Conservation (phyloP, 345 rosid species). For the Toxicodendron radicans region DNA sequence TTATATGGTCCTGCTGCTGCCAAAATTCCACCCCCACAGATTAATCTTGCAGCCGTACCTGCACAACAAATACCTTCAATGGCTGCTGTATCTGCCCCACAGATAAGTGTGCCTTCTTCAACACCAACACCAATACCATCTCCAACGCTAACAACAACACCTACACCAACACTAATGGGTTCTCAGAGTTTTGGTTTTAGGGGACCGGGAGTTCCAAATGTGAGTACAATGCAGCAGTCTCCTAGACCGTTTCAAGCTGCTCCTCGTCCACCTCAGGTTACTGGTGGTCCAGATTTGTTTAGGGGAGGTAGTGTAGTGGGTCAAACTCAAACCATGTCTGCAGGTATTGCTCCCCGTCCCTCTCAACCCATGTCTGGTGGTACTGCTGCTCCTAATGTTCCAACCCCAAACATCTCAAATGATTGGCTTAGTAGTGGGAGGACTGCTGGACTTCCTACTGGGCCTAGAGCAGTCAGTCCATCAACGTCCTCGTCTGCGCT, state of each 20-base stretch:
- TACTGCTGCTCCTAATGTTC: conserved; percentile 37
- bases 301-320: conserved; percentile 47
- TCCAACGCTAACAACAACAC: conserved; percentile 25
- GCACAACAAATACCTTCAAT: conserved; percentile 41
- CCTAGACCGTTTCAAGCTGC: conserved; percentile 59
- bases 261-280: conserved; percentile 46
- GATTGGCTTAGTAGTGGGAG: conserved; percentile 61
- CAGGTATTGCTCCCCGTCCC: conserved; percentile 37
- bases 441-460: conserved; percentile 42
- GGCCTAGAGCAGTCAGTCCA: conserved; percentile 41
- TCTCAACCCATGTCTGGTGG: conserved; percentile 41
- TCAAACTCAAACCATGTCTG: conserved; percentile 43
- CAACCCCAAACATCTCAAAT: conserved; percentile 47
- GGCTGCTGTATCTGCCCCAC: conserved; percentile 39
- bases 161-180: conserved; percentile 39
- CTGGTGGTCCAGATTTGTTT: conserved; percentile 45
- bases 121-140: conserved; percentile 17
- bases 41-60: conserved; percentile 63
- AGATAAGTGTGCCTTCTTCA: conserved; percentile 37
- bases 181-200: conserved; percentile 56
- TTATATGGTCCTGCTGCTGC: conserved; percentile 93
- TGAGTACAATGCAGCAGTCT: conserved; percentile 43
- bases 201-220: conserved; percentile 61
- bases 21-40: conserved; percentile 89
- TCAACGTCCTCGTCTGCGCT: conserved; percentile 39